Conservation (phyloP, 257 asterid species). For the Solanum bulbocastanum region DNA sequence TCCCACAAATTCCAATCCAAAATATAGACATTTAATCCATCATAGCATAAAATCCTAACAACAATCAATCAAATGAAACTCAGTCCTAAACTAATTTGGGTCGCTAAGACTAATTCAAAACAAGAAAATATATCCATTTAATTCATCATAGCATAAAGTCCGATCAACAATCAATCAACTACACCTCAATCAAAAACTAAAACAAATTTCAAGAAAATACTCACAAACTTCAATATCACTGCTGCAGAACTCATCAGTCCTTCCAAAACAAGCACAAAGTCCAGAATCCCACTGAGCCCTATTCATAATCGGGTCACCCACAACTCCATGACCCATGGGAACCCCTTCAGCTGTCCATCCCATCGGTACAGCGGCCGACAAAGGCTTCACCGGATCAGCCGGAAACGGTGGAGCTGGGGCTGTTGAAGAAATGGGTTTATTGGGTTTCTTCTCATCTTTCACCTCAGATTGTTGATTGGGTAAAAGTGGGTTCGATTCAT, state of each 20-base stretch:
- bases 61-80: background rate
- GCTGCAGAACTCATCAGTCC: constrained; percentile 38
- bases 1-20: background rate
- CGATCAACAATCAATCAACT: too few relatives aligned
- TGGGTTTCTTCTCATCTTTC: constrained; percentile 17
- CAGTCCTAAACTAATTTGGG: background rate
- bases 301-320: constrained; percentile 28
- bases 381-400: background rate
- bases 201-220: background rate
- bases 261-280: constrained; percentile 33
- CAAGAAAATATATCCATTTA: too few relatives aligned
- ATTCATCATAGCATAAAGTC: background rate
- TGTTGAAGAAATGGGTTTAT: constrained; percentile 5
- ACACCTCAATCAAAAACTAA: background rate
- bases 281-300: constrained; percentile 33
- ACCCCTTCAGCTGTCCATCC: constrained; percentile 79
- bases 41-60: background rate
- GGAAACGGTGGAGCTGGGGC: constrained; percentile 11
- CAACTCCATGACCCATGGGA: constrained; percentile 31
- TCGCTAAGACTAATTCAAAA: background rate
- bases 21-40: background rate
- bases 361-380: constrained; percentile 20
- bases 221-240: constrained; percentile 51
- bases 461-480: constrained; percentile 23
- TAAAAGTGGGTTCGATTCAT: constrained; percentile 64